Percentiles rank a stretch among this genome's conserved stretches.
These are phyloP conservation scores for Aspergillus ruber DNA, from an alignment of 2,329 filamentous ascomycete genomes.

Conservation along the genomic window DNA sequence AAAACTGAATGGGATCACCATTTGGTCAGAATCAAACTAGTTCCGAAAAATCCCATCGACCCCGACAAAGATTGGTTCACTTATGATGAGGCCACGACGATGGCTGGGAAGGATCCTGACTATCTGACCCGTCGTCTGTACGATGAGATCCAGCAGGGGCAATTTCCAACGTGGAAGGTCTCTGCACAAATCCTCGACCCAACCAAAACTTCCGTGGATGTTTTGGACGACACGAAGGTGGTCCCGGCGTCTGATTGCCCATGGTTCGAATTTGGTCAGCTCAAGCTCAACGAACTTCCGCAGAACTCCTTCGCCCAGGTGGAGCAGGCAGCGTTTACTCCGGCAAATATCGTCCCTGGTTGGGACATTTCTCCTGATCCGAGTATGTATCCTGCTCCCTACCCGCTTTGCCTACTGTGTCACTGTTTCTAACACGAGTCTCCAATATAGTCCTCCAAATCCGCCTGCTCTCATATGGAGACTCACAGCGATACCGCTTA, in stretches of 20 bases:
- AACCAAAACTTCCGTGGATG: slow-evolving; percentile 4
- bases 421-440: neutral
- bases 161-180: slow-evolving; percentile 9
- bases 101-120: slow-evolving; percentile 6
- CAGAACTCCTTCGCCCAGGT: too few relatives aligned
- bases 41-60: neutral
- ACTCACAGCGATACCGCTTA: slow-evolving; percentile 10
- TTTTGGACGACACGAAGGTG: slow-evolving; percentile 5
- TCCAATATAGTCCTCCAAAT: slow-evolving; percentile 7
- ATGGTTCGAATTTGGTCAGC: slow-evolving; percentile 7
- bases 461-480: slow-evolving; percentile 12
- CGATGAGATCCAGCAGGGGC: slow-evolving; percentile 2
- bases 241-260: neutral
- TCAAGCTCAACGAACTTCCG: slow-evolving; percentile 10
- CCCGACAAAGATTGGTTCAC: neutral
- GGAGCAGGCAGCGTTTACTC: too few relatives aligned
- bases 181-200: slow-evolving; percentile 11
- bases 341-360: neutral
- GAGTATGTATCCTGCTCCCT: neutral
- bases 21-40: neutral
- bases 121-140: slow-evolving; percentile 1
- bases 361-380: slow-evolving; percentile 8
- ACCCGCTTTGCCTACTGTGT: neutral
- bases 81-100: neutral
- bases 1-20: neutral